These are phyloP conservation scores for Eleusine coracana DNA, from an alignment of 176 grass and related monocot genomes.

Conservation along the genomic window DNA sequence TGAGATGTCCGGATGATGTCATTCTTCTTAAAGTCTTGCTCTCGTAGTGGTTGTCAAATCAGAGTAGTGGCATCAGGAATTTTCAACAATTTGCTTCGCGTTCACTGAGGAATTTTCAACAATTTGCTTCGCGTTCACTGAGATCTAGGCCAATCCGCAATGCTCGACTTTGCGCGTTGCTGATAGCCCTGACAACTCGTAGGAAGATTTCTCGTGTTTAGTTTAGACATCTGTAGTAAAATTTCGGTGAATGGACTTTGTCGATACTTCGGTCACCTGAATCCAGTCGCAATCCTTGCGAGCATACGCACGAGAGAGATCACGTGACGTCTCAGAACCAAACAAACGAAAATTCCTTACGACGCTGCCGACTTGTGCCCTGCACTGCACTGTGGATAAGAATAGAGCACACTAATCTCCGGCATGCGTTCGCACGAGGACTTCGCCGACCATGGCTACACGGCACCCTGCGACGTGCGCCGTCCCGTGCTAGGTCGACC, in stretches of 20 bases:
- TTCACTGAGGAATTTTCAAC: not conserved
- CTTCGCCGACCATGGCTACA: not conserved
- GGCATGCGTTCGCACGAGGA: not conserved
- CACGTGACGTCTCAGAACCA: not conserved
- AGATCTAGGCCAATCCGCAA: no score
- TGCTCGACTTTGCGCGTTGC: no score
- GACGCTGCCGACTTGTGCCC: not conserved
- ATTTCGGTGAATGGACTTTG: no score
- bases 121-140: no score
- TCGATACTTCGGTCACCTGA: not conserved
- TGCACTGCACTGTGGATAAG: not conserved
- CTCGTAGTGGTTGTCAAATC: not conserved
- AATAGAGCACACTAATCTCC: not conserved
- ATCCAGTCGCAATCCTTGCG: not conserved
- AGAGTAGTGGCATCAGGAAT: not conserved
- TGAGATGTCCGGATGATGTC: not conserved
- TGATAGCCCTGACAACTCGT: no score
- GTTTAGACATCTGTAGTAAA: not conserved
- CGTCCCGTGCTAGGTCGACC: not conserved
- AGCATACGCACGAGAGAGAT: not conserved
- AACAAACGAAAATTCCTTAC: not conserved
- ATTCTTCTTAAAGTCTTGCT: not conserved
- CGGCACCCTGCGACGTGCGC: not conserved
- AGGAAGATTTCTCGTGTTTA: no score
- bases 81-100: no score